Evolutionary conservation across 148 eudicot species (phyloP).

Genomic region (Chenopodium album): DNA sequence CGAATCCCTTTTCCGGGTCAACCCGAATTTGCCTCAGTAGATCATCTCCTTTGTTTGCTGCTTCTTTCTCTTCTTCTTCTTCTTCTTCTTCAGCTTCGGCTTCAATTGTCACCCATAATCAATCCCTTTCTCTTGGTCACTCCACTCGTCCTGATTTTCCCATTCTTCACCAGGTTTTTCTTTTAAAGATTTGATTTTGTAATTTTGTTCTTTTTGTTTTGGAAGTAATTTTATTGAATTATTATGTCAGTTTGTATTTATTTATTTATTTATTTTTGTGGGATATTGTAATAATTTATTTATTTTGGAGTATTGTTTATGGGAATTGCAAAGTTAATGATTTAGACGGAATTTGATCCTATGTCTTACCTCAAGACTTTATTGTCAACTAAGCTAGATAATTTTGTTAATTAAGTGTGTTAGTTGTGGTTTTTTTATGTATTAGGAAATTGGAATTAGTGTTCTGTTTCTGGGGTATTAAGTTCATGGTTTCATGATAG

Average conservation of each 20-base stretch:
- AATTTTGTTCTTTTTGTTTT: too few species aligned
- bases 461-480: neutral
- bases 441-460: neutral
- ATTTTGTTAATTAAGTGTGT: neutral
- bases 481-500: neutral
- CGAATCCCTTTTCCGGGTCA: conserved; percentile 21
- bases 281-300: too few species aligned
- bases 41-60: conserved; percentile 11
- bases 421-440: neutral
- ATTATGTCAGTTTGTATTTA: neutral
- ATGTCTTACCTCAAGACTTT: too few species aligned
- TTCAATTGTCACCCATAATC: conserved; percentile 30
- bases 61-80: conserved; percentile 16
- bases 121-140: conserved; percentile 64
- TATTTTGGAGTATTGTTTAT: too few species aligned
- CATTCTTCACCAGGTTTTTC: conserved; percentile 72
- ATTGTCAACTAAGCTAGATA: neutral
- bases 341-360: too few species aligned
- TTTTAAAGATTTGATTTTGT: neutral
- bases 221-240: too few species aligned
- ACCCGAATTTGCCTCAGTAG: conserved; percentile 27
- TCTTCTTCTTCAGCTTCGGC: conserved; percentile 27
- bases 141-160: conserved; percentile 75
- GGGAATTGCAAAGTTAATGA: too few species aligned
- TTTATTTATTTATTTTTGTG: neutral